Conservation (phyloP, 176 grass and related monocot species). For the Echinochloa phyllopogon region DNA sequence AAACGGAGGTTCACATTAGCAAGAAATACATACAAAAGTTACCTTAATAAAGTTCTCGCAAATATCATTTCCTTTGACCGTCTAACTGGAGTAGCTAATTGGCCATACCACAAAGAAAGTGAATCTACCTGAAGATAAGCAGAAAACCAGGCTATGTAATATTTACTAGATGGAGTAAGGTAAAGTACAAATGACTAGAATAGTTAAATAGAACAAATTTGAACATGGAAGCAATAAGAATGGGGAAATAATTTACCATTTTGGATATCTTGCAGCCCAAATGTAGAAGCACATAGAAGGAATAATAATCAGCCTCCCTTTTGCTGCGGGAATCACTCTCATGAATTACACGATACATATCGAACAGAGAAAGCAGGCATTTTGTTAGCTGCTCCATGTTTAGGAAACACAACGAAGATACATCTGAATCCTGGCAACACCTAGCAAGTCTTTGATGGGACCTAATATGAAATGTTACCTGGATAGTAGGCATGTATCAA, state of each 20-base stretch:
- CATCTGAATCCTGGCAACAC: constrained; percentile 55
- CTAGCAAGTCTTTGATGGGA: constrained; percentile 77
- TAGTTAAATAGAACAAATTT: constrained; percentile 17
- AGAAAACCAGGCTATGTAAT: constrained; percentile 23
- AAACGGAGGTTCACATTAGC: constrained; percentile 31
- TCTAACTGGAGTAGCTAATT: constrained; percentile 59
- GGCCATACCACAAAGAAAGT: constrained; percentile 86
- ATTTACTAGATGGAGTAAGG: constrained; percentile 16
- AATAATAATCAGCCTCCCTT: constrained; percentile 79
- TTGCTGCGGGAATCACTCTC: constrained; percentile 48
- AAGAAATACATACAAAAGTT: constrained; percentile 29
- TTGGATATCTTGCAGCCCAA: constrained; percentile 71
- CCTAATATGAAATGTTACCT: constrained; percentile 90
- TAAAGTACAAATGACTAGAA: constrained; percentile 11
- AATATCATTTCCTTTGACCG: constrained; percentile 82
- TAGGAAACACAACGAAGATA: constrained; percentile 75
- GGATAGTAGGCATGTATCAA: constrained; percentile 37
- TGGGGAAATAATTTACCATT: constrained; percentile 53
- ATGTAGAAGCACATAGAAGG: constrained; percentile 90
- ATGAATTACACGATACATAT: constrained; percentile 65
- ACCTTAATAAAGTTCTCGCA: constrained; percentile 87
- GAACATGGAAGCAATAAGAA: constrained; percentile 23
- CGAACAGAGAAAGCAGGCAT: constrained; percentile 77
- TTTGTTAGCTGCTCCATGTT: constrained; percentile 94
- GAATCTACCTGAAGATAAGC: constrained; percentile 64